phyloP scores from a whole-genome alignment of 179 eudicot genomes.

The Sideroxylon spinosum region DNA sequence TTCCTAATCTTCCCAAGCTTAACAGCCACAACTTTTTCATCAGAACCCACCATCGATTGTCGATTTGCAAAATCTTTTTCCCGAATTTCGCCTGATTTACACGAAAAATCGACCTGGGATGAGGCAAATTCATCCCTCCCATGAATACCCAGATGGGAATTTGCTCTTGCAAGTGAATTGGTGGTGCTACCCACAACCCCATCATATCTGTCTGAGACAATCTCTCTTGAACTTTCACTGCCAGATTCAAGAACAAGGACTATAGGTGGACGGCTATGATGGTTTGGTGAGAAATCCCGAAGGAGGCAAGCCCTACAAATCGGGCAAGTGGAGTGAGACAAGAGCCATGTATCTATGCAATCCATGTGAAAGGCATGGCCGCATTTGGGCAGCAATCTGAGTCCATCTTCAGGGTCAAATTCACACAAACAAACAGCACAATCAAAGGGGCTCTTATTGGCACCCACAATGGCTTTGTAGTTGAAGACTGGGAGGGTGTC shows the following conservation, averaged over 20 bases:
- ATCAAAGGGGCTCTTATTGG: constrained; percentile 77
- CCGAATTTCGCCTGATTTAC: constrained; percentile 34
- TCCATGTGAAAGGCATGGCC: constrained; percentile 88
- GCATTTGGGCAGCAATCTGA: constrained; percentile 71
- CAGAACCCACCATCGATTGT: neutral
- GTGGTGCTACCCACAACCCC: constrained; percentile 1
- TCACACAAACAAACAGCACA: constrained; percentile 92
- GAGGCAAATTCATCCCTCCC: constrained; percentile 30
- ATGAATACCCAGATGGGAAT: constrained; percentile 29
- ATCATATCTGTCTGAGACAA: constrained; percentile 21
- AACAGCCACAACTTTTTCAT: constrained; percentile 48
- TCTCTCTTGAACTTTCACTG: constrained; percentile 51
- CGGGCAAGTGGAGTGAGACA: constrained; percentile 90
- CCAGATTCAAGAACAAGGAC: constrained; percentile 69
- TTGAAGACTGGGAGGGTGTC: constrained; percentile 72
- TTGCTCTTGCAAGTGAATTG: constrained; percentile 25
- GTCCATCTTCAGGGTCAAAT: constrained; percentile 64
- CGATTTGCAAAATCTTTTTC: constrained; percentile 20
- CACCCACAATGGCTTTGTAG: constrained; percentile 66
- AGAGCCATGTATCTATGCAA: constrained; percentile 85
- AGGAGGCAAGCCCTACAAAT: constrained; percentile 63
- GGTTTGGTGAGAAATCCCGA: constrained; percentile 28
- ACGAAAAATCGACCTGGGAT: constrained; percentile 6
- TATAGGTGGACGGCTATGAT: constrained; percentile 31
- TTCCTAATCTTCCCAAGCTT: constrained; percentile 76